A percentile compares a stretch with the other conserved stretches of the same genome.
Evolutionary conservation across 768 basidiomycete genomes (phyloP).

Genomic region (Suillus placidus): DNA sequence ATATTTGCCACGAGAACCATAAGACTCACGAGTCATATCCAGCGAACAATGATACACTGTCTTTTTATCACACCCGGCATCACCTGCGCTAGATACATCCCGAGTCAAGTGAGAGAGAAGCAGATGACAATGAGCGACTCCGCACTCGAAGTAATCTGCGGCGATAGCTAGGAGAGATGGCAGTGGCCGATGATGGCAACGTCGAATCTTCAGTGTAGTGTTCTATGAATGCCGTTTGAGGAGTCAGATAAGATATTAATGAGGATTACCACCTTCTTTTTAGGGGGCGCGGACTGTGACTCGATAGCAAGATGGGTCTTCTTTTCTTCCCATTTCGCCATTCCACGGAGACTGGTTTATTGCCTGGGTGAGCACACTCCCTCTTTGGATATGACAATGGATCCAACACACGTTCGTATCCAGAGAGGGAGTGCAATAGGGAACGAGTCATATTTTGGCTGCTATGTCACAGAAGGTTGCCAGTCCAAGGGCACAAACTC

Average conservation of each 20-base stretch:
- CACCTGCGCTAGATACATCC: not conserved
- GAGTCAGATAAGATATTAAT: constrained; percentile 2
- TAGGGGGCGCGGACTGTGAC: not conserved
- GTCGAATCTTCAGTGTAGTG: no score
- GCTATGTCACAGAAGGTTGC: not conserved
- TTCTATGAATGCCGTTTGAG: not conserved
- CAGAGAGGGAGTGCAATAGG: not conserved
- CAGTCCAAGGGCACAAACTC: not conserved
- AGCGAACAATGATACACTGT: constrained; percentile 3
- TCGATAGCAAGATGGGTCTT: not conserved
- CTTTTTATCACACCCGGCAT: not conserved
- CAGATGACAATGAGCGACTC: not conserved
- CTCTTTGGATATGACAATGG: not conserved
- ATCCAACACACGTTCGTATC: not conserved
- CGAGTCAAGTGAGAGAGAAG: constrained; percentile 2
- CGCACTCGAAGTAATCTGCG: not conserved
- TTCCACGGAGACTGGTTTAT: not conserved
- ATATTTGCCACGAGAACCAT: not conserved
- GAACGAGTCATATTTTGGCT: not conserved
- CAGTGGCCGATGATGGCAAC: not conserved
- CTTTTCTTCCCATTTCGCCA: not conserved
- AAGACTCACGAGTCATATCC: constrained; percentile 4
- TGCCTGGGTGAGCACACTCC: no score
- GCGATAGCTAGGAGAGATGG: not conserved
- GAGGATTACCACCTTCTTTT: constrained; percentile 3